Conservation (phyloP, 805 yeast genomes). For the Myxozyma monticola region DNA sequence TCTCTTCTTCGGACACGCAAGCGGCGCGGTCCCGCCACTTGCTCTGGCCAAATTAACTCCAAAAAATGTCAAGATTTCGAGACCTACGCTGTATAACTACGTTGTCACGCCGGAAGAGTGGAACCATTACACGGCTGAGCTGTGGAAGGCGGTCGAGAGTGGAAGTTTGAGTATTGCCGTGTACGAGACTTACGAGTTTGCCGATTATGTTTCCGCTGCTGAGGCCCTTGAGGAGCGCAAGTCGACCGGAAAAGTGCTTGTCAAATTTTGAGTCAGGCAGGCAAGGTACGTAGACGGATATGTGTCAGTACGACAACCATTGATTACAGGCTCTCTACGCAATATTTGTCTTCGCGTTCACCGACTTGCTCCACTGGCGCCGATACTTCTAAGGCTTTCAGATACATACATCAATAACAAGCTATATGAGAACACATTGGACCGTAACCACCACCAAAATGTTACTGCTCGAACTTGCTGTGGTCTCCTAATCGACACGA, state of each 20-base stretch:
- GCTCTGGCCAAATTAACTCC: conserved; percentile 47
- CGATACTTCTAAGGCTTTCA: too few species aligned
- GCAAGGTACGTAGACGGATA: too few species aligned
- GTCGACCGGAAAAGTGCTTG: conserved; percentile 72
- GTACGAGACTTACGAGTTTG: conserved; percentile 55
- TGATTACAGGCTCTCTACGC: too few species aligned
- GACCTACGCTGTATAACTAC: conserved; percentile 66
- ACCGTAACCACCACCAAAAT: too few species aligned
- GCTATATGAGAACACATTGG: too few species aligned
- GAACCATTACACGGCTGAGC: conserved; percentile 41
- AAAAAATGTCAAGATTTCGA: conserved; percentile 60
- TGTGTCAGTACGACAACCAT: too few species aligned
- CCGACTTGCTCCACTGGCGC: too few species aligned
- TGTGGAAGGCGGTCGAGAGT: conserved; percentile 46
- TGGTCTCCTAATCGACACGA: too few species aligned
- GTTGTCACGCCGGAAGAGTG: conserved; percentile 58
- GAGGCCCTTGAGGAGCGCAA: conserved; percentile 61
- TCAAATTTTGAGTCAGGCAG: conserved; percentile 51
- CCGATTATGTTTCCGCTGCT: conserved; percentile 64
- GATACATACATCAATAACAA: too few species aligned
- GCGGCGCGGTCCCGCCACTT: conserved; percentile 74
- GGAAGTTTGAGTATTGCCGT: conserved; percentile 56
- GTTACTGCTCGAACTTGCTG: too few species aligned
- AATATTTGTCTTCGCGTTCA: too few species aligned
- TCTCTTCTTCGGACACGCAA: conserved; percentile 80